Base-by-base conservation (phyloP, 495 filamentous ascomycete species). In the Parathielavia hyrcaniae region DNA sequence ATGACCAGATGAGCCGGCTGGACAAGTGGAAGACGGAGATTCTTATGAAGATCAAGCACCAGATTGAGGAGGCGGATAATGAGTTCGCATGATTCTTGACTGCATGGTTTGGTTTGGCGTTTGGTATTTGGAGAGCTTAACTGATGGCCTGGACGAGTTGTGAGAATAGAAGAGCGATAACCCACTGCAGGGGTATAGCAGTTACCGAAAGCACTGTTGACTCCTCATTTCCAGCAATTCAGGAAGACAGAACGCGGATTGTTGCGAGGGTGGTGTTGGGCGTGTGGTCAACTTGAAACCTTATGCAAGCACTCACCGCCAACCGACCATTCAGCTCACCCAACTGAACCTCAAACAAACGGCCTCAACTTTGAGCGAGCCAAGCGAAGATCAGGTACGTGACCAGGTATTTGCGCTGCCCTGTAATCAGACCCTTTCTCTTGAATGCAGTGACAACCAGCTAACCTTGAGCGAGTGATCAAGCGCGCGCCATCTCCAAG, bases 11-110 rank as follows among this genome's bases (percentile, higher is more conserved):
- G 76, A 91, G 86, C 73, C 89, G 90, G 75, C 74, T 96, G 65
- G 90, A 95, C 67, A 90, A 91, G 77, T 97, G 92, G 91, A 92
- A 95, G 85, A 95, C 87, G 55, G 90, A 86, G 39, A 79, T 96
- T 39, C 73, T 96, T 50, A 70, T 95, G 64, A 80, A 84, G 65
- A 77, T 96, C 65, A 96, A 96, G 82, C 84, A 83, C 65, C 78
- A 74, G 51, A 91, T 95, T 64, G 86, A 89, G 75, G 82, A 83
- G 58, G 84, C 79, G 5, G 90, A 92, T 57, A 76, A 77, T 56
- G 77, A 79, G 64, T 79, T 79, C 61, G 71, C 77, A 30, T 79
- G 54, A 67, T 53, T 16, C 45, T 11, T 40, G 14, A 17, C 6
- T 22, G 44, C 16, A 57, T 26, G 20, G 40, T 41, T 53, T 36